These are phyloP conservation scores for Lagenidium giganteum DNA, from an alignment of 352 stramenopile genomes.

Conservation along the genomic window DNA sequence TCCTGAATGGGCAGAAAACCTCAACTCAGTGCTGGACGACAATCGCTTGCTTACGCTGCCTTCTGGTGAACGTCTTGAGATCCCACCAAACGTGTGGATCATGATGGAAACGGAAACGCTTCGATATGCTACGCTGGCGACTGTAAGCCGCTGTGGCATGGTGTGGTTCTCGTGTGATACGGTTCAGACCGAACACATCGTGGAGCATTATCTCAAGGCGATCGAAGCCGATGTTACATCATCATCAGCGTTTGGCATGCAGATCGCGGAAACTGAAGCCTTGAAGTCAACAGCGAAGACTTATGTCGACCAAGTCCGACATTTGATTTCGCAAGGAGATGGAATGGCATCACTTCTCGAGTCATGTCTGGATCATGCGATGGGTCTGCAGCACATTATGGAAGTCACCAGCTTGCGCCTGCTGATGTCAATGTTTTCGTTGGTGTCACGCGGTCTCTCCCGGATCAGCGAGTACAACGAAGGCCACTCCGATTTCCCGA, in stretches of 20 bases:
- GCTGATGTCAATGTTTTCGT: constrained; percentile 95
- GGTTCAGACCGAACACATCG: constrained; percentile 91
- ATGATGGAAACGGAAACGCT: constrained; percentile 99
- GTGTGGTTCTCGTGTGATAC: constrained; percentile 99
- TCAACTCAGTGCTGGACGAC: constrained; percentile 99
- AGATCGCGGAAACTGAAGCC: constrained; percentile 58
- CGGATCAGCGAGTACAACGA: constrained; percentile 99
- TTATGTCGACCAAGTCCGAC: constrained; percentile 54
- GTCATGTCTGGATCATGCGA: constrained; percentile 90
- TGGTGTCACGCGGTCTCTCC: constrained; percentile 92
- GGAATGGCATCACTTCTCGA: constrained; percentile 82
- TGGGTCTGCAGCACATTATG: constrained; percentile 95
- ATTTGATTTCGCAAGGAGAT: constrained; percentile 49
- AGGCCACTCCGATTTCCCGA: constrained; percentile 97
- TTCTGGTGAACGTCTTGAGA: constrained; percentile 97
- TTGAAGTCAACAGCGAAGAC: constrained; percentile 59
- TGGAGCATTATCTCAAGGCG: constrained; percentile 78
- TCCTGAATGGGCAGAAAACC: constrained; percentile 99
- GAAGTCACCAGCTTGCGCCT: constrained; percentile 91
- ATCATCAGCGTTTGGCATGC: constrained; percentile 57
- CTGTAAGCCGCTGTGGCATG: constrained; percentile 99
- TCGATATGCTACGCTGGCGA: constrained; percentile 97
- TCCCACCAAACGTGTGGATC: constrained; percentile 99
- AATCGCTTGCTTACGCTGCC: constrained; percentile 99
- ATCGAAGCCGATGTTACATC: constrained; percentile 64